These are phyloP conservation scores for Cercospora zeina DNA, from an alignment of 2,329 filamentous ascomycete species.

Conservation along the genomic window DNA sequence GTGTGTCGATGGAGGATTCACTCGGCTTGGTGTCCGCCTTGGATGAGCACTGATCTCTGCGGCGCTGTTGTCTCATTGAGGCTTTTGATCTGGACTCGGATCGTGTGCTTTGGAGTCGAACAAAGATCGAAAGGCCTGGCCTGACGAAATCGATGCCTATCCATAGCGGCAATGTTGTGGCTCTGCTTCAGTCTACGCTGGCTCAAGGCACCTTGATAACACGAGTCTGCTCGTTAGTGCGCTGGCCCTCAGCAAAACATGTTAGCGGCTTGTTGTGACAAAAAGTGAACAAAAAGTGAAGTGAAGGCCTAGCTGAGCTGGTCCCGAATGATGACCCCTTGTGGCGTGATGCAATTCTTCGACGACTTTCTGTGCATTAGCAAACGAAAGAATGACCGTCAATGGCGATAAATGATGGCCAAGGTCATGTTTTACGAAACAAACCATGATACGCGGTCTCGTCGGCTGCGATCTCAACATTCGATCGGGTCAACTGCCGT, in stretches of 20 bases:
- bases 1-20: no score
- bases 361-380: background rate
- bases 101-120: no score
- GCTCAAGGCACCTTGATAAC: background rate
- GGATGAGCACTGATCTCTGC: no score
- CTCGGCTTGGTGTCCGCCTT: no score
- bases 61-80: no score
- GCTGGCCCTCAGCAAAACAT: background rate
- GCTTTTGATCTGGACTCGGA: no score
- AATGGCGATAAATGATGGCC: background rate
- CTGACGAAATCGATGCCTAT: no score
- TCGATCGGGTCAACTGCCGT: background rate
- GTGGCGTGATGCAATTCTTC: background rate
- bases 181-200: background rate
- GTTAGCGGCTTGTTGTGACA: background rate
- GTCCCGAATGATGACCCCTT: no score
- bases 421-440: background rate
- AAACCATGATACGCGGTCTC: background rate
- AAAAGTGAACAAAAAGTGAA: no score
- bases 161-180: background rate
- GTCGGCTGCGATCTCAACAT: background rate
- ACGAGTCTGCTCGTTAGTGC: background rate
- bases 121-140: no score
- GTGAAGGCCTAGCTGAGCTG: background rate
- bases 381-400: background rate